Percentiles rank a stretch among this genome's conserved stretches.
These are phyloP conservation scores for Adenanthera pavonina DNA, from an alignment of 306 rosid genomes.

Conservation along the genomic window DNA sequence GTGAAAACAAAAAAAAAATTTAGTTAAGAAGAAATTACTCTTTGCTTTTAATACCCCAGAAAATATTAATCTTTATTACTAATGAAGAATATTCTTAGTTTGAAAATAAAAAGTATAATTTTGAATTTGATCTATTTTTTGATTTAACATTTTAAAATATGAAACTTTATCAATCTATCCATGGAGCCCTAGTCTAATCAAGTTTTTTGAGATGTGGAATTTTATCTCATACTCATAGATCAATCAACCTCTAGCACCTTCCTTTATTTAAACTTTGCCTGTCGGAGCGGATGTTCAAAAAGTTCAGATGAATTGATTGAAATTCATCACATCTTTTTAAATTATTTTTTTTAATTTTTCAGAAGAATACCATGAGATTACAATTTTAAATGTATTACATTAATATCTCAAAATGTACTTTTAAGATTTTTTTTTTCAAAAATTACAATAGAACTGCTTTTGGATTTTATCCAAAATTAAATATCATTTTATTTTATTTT, in stretches of 20 bases:
- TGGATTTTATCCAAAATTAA: not conserved
- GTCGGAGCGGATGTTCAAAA: not conserved
- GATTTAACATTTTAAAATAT: not conserved
- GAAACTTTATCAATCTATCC: not conserved
- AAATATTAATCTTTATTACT: no score
- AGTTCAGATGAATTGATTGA: not conserved
- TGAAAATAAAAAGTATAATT: no score
- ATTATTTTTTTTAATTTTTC: not conserved
- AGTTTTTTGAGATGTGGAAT: no score
- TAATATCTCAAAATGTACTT: not conserved
- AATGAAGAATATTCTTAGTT: no score
- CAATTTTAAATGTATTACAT: no score
- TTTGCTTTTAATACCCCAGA: no score
- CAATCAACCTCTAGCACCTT: not conserved
- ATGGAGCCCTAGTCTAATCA: not conserved
- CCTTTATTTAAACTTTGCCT: not conserved
- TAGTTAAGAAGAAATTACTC: no score
- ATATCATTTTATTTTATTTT: no score
- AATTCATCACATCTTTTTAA: not conserved
- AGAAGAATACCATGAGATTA: not conserved
- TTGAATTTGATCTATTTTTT: not conserved
- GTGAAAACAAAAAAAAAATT: no score
- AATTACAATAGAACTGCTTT: not conserved
- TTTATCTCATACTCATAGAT: no score
- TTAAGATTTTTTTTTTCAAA: not conserved